Conservation (phyloP, 2,329 filamentous ascomycete species). For the Penicillium sp. region DNA sequence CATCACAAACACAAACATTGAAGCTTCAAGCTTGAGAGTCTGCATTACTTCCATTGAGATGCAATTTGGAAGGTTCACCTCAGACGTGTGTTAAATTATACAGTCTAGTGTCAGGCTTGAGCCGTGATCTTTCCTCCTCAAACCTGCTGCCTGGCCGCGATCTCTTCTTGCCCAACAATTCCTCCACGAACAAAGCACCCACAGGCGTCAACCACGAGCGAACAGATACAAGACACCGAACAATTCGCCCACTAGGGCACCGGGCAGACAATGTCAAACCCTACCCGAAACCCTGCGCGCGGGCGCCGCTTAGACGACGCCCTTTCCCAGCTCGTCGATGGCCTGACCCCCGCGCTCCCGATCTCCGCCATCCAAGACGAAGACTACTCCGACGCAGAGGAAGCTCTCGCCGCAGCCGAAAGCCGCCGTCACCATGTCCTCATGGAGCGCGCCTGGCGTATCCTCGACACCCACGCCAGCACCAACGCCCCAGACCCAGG, state of each 20-base stretch:
- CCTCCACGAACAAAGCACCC: background rate
- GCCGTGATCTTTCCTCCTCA: background rate
- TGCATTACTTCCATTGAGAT: background rate
- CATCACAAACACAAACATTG: conserved; percentile 11
- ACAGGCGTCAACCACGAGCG: background rate
- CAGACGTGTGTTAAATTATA: background rate
- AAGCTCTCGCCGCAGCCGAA: conserved; percentile 37
- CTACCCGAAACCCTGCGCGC: conserved; percentile 35
- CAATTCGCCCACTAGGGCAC: conserved; percentile 11
- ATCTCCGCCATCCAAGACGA: conserved; percentile 29
- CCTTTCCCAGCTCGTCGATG: conserved; percentile 44
- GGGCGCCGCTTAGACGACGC: conserved; percentile 45
- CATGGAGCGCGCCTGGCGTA: conserved; percentile 40
- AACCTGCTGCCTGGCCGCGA: background rate
- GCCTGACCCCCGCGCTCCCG: conserved; percentile 39
- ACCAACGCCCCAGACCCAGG: conserved; percentile 23
- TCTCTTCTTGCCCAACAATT: background rate
- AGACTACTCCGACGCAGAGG: conserved; percentile 34
- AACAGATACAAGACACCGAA: background rate
- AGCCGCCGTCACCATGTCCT: conserved; percentile 35
- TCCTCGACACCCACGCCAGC: conserved; percentile 33
- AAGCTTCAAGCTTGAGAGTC: conserved; percentile 8
- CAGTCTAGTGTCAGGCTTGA: background rate
- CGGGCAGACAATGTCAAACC: conserved; percentile 26
- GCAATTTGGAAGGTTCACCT: background rate